Percentiles rank a stretch among this genome's conserved stretches.
Evolutionary conservation across 202 grass and related monocot genomes (phyloP).

Genomic region (Hordeum pubiflorum): DNA sequence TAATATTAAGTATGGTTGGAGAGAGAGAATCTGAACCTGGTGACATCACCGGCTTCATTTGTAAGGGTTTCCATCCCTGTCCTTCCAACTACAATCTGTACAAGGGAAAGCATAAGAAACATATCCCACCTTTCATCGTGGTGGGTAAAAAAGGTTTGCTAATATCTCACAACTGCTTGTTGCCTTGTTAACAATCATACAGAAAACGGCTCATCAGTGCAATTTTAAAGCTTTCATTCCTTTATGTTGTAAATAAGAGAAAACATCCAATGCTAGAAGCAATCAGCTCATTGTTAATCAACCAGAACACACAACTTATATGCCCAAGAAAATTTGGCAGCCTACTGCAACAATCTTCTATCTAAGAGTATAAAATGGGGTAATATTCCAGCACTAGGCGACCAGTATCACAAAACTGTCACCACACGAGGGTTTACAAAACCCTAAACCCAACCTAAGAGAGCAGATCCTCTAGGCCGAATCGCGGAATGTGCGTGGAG

Average conservation of each 20-base stretch:
- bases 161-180: neutral
- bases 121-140: neutral
- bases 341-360: neutral
- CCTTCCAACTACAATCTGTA: conserved; percentile 85
- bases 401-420: neutral
- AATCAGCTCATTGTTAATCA: neutral
- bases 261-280: neutral
- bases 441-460: conserved; percentile 17
- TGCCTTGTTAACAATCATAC: neutral
- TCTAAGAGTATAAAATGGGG: neutral
- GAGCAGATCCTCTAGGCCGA: neutral
- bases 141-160: neutral
- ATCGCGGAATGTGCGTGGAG: neutral
- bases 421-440: neutral
- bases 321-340: neutral
- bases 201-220: neutral
- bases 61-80: conserved; percentile 87
- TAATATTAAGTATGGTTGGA: neutral
- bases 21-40: conserved; percentile 46
- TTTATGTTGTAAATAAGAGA: neutral
- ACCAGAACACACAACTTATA: neutral
- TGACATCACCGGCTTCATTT: conserved; percentile 85
- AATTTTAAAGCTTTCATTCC: neutral
- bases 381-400: neutral
- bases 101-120: conserved; percentile 27